A percentile compares a stretch with the other conserved stretches of the same genome.
These are phyloP conservation scores for Paracorniculantispora psalliotae DNA, from an alignment of 2,329 filamentous ascomycete genomes.

Conservation along the genomic window DNA sequence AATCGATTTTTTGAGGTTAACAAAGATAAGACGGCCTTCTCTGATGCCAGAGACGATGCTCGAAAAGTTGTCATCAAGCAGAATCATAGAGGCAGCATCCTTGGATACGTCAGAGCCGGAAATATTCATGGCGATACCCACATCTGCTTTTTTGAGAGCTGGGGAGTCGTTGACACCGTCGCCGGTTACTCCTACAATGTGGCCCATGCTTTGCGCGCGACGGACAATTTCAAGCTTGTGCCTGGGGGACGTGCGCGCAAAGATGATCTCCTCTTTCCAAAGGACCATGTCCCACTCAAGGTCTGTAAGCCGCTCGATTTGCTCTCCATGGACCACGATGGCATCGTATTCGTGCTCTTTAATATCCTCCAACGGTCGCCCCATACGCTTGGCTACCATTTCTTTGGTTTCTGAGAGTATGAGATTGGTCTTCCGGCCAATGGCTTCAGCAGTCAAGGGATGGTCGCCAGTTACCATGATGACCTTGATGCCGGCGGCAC, in stretches of 20 bases:
- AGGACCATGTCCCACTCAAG: not conserved
- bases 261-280: not conserved
- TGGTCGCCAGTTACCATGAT: not conserved
- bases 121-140: constrained; percentile 65
- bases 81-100: constrained; percentile 59
- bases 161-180: constrained; percentile 72
- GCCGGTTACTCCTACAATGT: constrained; percentile 43
- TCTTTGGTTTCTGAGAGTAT: not conserved
- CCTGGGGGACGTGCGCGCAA: not conserved
- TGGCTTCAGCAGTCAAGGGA: not conserved
- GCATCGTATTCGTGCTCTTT: not conserved
- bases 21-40: constrained; percentile 67
- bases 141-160: constrained; percentile 63
- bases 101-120: constrained; percentile 62
- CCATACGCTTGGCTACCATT: not conserved
- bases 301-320: not conserved
- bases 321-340: not conserved
- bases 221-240: not conserved
- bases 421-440: not conserved
- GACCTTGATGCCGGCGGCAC: not conserved
- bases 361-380: not conserved
- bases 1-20: constrained; percentile 73
- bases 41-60: constrained; percentile 67
- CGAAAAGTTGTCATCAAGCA: constrained; percentile 71
- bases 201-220: not conserved